Evolutionary conservation across 805 yeast species (phyloP).

Genomic region (Candida taoyuanica): DNA sequence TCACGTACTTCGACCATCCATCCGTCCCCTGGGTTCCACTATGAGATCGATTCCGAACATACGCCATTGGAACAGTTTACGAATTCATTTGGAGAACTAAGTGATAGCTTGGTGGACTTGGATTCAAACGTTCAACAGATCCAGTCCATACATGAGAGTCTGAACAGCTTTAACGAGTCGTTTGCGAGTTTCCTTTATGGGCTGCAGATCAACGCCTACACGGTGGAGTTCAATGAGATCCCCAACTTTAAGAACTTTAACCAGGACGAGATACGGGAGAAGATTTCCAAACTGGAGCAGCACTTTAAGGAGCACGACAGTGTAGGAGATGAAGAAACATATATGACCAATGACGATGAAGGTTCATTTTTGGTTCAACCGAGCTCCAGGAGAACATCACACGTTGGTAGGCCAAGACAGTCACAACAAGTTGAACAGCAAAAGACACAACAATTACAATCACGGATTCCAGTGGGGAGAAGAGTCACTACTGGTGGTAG

Average conservation of each 20-base stretch:
- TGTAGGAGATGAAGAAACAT: slow-evolving; percentile 27
- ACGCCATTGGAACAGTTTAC: slow-evolving; percentile 39
- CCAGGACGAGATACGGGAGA: slow-evolving; percentile 18
- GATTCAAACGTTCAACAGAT: slow-evolving; percentile 56
- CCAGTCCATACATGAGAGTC: slow-evolving; percentile 54
- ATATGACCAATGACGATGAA: slow-evolving; percentile 30
- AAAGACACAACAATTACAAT: neutral
- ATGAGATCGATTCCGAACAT: slow-evolving; percentile 36
- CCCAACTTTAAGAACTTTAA: slow-evolving; percentile 17
- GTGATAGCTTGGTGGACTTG: slow-evolving; percentile 49
- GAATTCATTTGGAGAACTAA: slow-evolving; percentile 40
- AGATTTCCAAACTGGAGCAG: slow-evolving; percentile 19
- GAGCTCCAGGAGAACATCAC: slow-evolving; percentile 6
- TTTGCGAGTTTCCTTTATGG: slow-evolving; percentile 77
- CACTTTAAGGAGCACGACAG: slow-evolving; percentile 15
- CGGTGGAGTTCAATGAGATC: slow-evolving; percentile 56
- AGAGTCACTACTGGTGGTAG: slow-evolving; percentile 15
- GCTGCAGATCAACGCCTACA: slow-evolving; percentile 80
- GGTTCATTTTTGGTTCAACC: slow-evolving; percentile 30
- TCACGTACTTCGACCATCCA: slow-evolving; percentile 34
- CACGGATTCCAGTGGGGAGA: slow-evolving; percentile 13
- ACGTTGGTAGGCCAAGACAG: neutral
- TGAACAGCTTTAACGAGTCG: slow-evolving; percentile 69
- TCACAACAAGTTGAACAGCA: neutral
- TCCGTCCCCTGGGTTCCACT: slow-evolving; percentile 42